These are phyloP conservation scores for Fagus sylvatica DNA, from an alignment of 306 rosid genomes.

Conservation along the genomic window DNA sequence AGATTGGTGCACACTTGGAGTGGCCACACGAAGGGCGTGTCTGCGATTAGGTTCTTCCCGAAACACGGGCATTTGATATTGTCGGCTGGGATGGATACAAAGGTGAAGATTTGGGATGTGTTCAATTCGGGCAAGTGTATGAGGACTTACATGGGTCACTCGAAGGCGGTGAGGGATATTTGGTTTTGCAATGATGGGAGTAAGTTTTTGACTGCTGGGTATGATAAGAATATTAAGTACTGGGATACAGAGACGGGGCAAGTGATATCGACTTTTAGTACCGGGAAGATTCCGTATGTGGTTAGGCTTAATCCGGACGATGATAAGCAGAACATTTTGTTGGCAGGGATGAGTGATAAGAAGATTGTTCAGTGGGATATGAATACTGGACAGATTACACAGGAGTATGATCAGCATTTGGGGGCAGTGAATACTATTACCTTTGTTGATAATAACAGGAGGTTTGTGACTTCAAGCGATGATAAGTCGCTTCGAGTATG, in stretches of 20 bases:
- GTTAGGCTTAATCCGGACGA: conserved; percentile 93
- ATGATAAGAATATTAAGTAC: conserved; percentile 95
- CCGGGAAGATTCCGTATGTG: conserved; percentile 93
- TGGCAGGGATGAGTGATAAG: conserved; percentile 99
- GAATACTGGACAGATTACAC: conserved; percentile 89
- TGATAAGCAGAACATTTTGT: conserved; percentile 87
- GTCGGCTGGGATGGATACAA: conserved; percentile 89
- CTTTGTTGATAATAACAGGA: conserved; percentile 91
- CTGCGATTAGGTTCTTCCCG: conserved; percentile 93
- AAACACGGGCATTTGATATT: conserved; percentile 84
- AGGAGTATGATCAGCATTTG: conserved; percentile 98
- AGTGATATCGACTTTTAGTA: conserved; percentile 83
- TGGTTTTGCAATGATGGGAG: conserved; percentile 88
- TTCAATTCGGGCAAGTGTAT: conserved; percentile 91
- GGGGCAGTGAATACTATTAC: conserved; percentile 98
- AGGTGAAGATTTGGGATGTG: conserved; percentile 98
- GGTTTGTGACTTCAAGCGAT: conserved; percentile 97
- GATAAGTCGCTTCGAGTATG: conserved; percentile 94
- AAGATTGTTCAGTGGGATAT: conserved; percentile 99
- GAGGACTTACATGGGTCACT: conserved; percentile 98
- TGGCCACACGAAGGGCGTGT: conserved; percentile 94
- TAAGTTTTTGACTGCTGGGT: conserved; percentile 85
- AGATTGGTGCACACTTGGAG: conserved; percentile 99
- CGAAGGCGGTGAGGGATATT: conserved; percentile 84
- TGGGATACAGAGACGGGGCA: conserved; percentile 99